These are phyloP conservation scores for Barbarea vulgaris DNA, from an alignment of 345 rosid genomes.

Conservation along the genomic window DNA sequence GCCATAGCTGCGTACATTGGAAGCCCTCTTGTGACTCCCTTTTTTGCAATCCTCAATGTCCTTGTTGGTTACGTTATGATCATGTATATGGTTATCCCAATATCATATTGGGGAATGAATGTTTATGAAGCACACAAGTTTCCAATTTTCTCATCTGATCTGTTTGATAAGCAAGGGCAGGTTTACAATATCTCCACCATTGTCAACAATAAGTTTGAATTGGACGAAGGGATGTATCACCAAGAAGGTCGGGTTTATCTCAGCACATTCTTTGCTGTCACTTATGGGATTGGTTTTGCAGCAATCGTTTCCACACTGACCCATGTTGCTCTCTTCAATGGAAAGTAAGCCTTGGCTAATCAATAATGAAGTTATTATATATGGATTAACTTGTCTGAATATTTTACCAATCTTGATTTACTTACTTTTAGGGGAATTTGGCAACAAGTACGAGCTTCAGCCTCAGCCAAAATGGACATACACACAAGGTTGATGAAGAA, in stretches of 20 bases:
- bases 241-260: slow-evolving; percentile 53
- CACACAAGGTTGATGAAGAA: slow-evolving; percentile 69
- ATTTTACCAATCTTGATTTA: not conserved
- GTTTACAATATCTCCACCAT: slow-evolving; percentile 51
- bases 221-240: slow-evolving; percentile 45
- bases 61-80: slow-evolving; percentile 43
- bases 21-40: slow-evolving; percentile 66
- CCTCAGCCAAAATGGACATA: slow-evolving; percentile 50
- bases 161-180: slow-evolving; percentile 50
- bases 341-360: slow-evolving; percentile 48
- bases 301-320: slow-evolving; percentile 54
- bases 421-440: slow-evolving; percentile 49
- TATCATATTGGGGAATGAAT: slow-evolving; percentile 51
- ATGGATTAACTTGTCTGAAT: not conserved
- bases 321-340: slow-evolving; percentile 61
- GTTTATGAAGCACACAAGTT: slow-evolving; percentile 49
- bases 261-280: slow-evolving; percentile 53
- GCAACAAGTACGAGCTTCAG: slow-evolving; percentile 53
- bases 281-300: slow-evolving; percentile 67
- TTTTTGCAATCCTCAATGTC: slow-evolving; percentile 56
- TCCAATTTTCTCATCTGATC: slow-evolving; percentile 58
- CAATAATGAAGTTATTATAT: slow-evolving; percentile 13
- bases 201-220: slow-evolving; percentile 55
- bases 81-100: slow-evolving; percentile 45
- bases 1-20: slow-evolving; percentile 56